Conservation (phyloP, 345 rosid genomes). For the Kernera saxatilis region DNA sequence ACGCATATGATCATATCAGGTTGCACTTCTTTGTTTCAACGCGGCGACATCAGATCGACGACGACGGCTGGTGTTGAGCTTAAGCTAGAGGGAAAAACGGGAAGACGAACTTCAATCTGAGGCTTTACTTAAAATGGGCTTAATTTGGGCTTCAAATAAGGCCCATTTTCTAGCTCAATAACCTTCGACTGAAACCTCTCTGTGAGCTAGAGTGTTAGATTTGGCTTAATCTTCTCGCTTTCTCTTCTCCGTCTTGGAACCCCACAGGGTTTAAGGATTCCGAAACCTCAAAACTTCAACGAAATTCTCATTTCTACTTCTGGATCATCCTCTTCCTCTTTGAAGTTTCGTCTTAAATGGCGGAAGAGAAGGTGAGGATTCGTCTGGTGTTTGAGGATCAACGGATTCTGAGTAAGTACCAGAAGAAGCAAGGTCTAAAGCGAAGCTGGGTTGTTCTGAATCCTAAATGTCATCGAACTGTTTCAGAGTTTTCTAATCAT, state of each 20-base stretch:
- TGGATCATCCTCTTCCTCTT: background rate
- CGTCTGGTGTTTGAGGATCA: slow-evolving; percentile 56
- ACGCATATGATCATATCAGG: slow-evolving; percentile 39
- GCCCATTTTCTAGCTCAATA: background rate
- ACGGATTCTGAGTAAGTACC: slow-evolving; percentile 46
- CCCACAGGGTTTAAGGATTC: slow-evolving; percentile 28
- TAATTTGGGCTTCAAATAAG: background rate
- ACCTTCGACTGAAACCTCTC: background rate
- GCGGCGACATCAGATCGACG: slow-evolving; percentile 32
- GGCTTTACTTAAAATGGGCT: background rate
- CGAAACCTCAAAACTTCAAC: background rate
- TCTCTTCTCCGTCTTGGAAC: background rate
- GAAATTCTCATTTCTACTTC: background rate
- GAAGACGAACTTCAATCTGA: slow-evolving; percentile 2
- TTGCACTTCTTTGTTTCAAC: slow-evolving; percentile 8
- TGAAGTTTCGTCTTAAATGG: slow-evolving; percentile 19
- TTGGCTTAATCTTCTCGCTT: background rate
- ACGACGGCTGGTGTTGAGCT: slow-evolving; percentile 24
- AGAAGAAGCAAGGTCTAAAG: slow-evolving; percentile 50
- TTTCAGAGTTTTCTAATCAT: slow-evolving; percentile 62
- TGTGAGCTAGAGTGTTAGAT: background rate
- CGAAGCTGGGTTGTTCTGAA: slow-evolving; percentile 80
- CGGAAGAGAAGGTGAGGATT: slow-evolving; percentile 51
- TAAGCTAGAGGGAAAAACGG: slow-evolving; percentile 11
- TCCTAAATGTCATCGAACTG: slow-evolving; percentile 52